These are phyloP conservation scores for Rhizomucor miehei DNA, from an alignment of 371 early-diverging fungal species.

Conservation along the genomic window DNA sequence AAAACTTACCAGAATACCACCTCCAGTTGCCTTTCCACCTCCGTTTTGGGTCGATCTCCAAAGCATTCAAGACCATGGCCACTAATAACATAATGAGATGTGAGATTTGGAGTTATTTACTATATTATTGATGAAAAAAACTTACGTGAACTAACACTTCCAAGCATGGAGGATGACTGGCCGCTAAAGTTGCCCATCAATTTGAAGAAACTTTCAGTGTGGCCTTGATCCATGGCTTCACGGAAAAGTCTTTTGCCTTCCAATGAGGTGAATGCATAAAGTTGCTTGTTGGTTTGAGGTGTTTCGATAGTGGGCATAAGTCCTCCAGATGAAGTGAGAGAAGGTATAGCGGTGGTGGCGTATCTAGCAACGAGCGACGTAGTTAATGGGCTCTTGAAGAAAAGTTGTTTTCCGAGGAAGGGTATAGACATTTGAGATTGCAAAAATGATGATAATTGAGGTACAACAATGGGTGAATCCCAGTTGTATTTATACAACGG, in stretches of 20 bases:
- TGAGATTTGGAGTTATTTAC: no score
- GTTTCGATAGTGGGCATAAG: background rate
- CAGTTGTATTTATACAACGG: no score
- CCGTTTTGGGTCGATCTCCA: constrained; percentile 87
- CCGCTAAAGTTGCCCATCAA: constrained; percentile 85
- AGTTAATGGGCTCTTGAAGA: no score
- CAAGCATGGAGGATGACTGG: constrained; percentile 73
- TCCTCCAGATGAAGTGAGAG: background rate
- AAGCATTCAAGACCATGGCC: constrained; percentile 90
- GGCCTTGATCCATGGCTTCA: constrained; percentile 69
- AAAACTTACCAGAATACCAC: constrained; percentile 54
- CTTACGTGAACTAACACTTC: constrained; percentile 58
- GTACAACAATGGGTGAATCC: no score
- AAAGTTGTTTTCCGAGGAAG: no score
- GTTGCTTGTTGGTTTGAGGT: constrained; percentile 3
- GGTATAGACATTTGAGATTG: background rate
- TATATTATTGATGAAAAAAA: background rate
- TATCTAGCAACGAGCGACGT: no score
- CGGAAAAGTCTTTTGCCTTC: constrained; percentile 80
- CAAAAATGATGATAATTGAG: no score
- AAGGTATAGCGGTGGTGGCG: background rate
- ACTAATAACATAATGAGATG: constrained; percentile 28
- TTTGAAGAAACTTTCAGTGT: constrained; percentile 83
- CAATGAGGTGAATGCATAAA: constrained; percentile 65
- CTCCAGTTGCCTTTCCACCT: constrained; percentile 94